Base-by-base conservation (phyloP, 352 stramenopile genomes). In the Globisporangium perplexum region DNA sequence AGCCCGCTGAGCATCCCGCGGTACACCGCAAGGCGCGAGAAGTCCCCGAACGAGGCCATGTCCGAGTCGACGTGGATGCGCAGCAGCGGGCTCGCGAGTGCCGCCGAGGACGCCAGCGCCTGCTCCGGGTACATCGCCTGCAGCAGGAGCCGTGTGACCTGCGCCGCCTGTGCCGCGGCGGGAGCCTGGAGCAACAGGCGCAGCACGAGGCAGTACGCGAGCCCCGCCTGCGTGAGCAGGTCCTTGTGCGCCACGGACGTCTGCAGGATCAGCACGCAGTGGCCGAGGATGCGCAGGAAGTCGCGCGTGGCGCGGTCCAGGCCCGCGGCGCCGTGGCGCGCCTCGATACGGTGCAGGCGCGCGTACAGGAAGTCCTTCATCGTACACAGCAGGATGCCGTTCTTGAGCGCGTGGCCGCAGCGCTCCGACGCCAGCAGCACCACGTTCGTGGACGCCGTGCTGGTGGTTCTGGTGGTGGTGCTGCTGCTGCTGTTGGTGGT, bases 221-320 rank as follows among this genome's bases (percentile, higher is more conserved):
- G 62, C 4, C 77, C 82, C 5, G 80, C 77, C 54, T 90, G 80
- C 0, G 82, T 93, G 6, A 93, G 70, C 51, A 93, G 50, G 12
- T 90, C 79, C 58, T 93, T 93, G 61, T 87, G 77, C n/a, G 90
- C 77, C 22, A 89, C 82, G 18, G 47, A 61, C 2, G 79, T 89
- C 55, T 83, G 67, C 39, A 93, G 50, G 33, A 93, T 64, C n/a
- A 86, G 51, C 42, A 81, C 69, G 51, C 79, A 88, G 42, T 83
- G 65, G 30, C 64, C 52, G 17, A 86, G 48, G 47, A 93, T 74
- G 10, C 71, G 65, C 20, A 67, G 35, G 15, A 90, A 75, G 22
- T 70, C 55, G 3, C 57, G 52, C 1, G 49, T 31, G 1, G 24
- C 43, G 1, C 53, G n/a, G 38, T 47, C 42, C 10, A 38, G 10